phyloP scores from a whole-genome alignment of 2,329 filamentous ascomycete genomes.

The Phoma sp. region DNA sequence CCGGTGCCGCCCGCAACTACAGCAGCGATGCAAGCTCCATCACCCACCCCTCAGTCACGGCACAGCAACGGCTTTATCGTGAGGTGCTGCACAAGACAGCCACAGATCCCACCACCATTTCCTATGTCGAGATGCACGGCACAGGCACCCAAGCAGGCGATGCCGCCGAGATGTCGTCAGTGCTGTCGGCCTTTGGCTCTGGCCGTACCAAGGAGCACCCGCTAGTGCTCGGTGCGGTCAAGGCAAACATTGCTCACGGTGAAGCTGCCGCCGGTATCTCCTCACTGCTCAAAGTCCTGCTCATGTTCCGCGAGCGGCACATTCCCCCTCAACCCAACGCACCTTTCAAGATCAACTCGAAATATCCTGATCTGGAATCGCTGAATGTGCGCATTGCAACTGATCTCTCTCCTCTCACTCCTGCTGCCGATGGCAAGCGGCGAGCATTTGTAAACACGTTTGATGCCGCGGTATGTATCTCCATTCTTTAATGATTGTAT shows the following conservation, averaged over 20 bases:
- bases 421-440: too few species aligned
- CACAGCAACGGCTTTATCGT: slow-evolving; percentile 23
- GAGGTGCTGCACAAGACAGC: slow-evolving; percentile 37
- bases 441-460: background rate
- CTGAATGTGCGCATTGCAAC: background rate
- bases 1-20: slow-evolving; percentile 51
- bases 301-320: slow-evolving; percentile 24
- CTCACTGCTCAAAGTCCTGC: slow-evolving; percentile 40
- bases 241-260: slow-evolving; percentile 42
- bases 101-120: slow-evolving; percentile 38
- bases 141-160: slow-evolving; percentile 41
- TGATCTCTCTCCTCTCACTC: too few species aligned
- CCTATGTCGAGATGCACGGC: slow-evolving; percentile 39
- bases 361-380: background rate
- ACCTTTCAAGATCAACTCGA: background rate
- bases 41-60: slow-evolving; percentile 23
- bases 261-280: slow-evolving; percentile 41
- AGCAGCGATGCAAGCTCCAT: slow-evolving; percentile 35
- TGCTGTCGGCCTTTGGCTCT: slow-evolving; percentile 18
- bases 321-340: slow-evolving; percentile 36
- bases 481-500: too few species aligned
- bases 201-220: slow-evolving; percentile 1
- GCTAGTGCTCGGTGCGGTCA: slow-evolving; percentile 35
- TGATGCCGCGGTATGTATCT: too few species aligned
- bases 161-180: slow-evolving; percentile 21